Conservation (phyloP, 768 basidiomycete genomes). For the Pulveroboletus sp. region DNA sequence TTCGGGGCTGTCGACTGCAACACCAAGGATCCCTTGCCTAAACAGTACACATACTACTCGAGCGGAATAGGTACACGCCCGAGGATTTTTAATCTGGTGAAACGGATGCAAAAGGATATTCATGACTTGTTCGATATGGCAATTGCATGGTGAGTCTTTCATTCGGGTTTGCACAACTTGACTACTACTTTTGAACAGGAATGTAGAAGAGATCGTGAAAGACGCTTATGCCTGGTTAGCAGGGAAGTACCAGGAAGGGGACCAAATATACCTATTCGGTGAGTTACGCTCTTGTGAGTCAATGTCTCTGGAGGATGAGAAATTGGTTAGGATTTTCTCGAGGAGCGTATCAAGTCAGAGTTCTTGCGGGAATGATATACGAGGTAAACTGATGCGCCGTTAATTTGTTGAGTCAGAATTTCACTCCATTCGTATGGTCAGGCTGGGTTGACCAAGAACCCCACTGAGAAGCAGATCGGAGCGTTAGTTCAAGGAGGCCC, state of each 20-base stretch:
- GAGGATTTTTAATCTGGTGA: conserved; percentile 22
- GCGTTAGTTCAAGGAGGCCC: conserved; percentile 3
- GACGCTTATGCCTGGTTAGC: conserved; percentile 31
- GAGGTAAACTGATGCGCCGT: conserved; percentile 16
- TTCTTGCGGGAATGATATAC: conserved; percentile 37
- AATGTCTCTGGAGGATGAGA: neutral
- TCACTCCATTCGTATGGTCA: conserved; percentile 3
- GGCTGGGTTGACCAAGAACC: conserved; percentile 29
- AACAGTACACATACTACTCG: conserved; percentile 33
- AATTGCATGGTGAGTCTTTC: conserved; percentile 31
- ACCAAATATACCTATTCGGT: neutral
- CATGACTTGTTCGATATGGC: conserved; percentile 31
- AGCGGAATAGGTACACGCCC: conserved; percentile 37
- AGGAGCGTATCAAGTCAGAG: conserved; percentile 38
- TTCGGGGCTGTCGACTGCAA: conserved; percentile 24
- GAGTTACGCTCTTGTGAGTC: neutral
- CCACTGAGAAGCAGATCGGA: conserved; percentile 29
- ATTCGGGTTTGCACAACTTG: neutral
- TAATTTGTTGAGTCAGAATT: neutral
- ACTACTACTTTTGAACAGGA: conserved; percentile 20
- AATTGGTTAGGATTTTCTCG: conserved; percentile 35
- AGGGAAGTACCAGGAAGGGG: neutral
- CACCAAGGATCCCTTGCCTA: conserved; percentile 9
- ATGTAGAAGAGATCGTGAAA: conserved; percentile 31
- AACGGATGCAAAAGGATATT: conserved; percentile 10